Base-by-base conservation (phyloP, 805 yeast species). In the Kodamaea hsintzibuensis region DNA sequence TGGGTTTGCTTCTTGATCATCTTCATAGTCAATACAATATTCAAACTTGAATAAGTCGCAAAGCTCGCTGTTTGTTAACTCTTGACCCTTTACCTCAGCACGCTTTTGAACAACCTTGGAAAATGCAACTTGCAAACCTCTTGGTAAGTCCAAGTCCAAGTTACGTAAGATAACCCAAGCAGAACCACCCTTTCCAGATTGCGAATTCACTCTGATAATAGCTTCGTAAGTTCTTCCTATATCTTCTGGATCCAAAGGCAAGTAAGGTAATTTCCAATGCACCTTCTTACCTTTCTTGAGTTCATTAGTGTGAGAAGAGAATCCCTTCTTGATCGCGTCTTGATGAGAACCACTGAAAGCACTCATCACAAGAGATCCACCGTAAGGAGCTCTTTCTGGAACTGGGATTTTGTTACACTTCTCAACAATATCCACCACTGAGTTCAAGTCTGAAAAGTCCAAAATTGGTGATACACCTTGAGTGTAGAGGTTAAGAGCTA, bases 211-310 rank as follows among this genome's bases (percentile, higher is more conserved):
- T 66, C 96, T 83, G 62, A 89, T 89, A 53, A 89, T 88, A n/a
- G 96, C 95, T 71, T 89, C 96, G 73, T 89, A 89, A n/a, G 87
- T 87, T 69, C 95, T 82, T 50, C 96, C 96, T 62, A 89, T 85
- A 68, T 89, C 96, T 60, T 82, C 78, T 46, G 96, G 96, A 66
- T 89, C 96, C 64, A 89, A 78, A 27, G 96, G 96, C 60, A 89
- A 78, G 72, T 89, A 89, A 16, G 96, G 96, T 55, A 89, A 77
- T 62, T 81, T 77, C 96, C 96, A 89, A 50, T 67, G 69, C 43
- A 72, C 72, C 19, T 71, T 64, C 25, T 69, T 67, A 22, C 52
- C 52, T 18, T 42, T 47, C 48, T 37, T 43, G 22, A 14, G 35
- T 43, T 70, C 65, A 58, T 76, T 71, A 53, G 74, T 72, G 60